Evolutionary conservation across 371 early-diverging fungal species (phyloP).

Genomic region (Mucor circinelloides): DNA sequence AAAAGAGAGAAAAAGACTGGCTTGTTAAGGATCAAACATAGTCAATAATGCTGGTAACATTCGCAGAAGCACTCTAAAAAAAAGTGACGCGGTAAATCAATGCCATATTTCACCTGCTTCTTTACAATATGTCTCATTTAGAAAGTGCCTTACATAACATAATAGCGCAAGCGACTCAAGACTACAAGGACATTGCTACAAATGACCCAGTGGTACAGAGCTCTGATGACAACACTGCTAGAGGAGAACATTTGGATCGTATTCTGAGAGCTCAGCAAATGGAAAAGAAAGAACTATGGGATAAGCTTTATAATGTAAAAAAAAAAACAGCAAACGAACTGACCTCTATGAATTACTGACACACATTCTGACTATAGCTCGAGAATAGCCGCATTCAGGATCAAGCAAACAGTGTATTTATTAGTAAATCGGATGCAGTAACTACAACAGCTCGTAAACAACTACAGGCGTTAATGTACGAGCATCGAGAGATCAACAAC

Average conservation of each 20-base stretch:
- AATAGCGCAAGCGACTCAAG: slow-evolving; percentile 38
- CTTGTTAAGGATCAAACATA: background rate
- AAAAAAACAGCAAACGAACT: background rate
- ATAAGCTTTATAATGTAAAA: slow-evolving; percentile 32
- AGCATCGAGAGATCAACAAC: slow-evolving; percentile 8
- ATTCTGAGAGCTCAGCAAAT: slow-evolving; percentile 26
- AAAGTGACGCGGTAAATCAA: slow-evolving; percentile 5
- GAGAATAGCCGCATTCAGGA: slow-evolving; percentile 4
- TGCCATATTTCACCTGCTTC: background rate
- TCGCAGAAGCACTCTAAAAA: too few relatives aligned
- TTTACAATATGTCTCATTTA: slow-evolving; percentile 5
- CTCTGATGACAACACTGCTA: slow-evolving; percentile 29
- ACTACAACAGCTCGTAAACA: background rate
- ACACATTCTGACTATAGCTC: slow-evolving; percentile 1
- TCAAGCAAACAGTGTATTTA: slow-evolving; percentile 1
- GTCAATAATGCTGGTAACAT: background rate
- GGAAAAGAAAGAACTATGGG: slow-evolving; percentile 34
- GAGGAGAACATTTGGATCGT: slow-evolving; percentile 27
- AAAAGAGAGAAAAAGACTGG: background rate
- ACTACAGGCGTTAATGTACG: slow-evolving; percentile 8
- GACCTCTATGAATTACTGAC: background rate
- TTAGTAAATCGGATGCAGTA: slow-evolving; percentile 11
- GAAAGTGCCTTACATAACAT: slow-evolving; percentile 15
- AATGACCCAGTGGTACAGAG: slow-evolving; percentile 24
- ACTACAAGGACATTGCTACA: slow-evolving; percentile 27